phyloP scores from a whole-genome alignment of 1,284 basidiomycete genomes.

The Pseudozyma sp. region DNA sequence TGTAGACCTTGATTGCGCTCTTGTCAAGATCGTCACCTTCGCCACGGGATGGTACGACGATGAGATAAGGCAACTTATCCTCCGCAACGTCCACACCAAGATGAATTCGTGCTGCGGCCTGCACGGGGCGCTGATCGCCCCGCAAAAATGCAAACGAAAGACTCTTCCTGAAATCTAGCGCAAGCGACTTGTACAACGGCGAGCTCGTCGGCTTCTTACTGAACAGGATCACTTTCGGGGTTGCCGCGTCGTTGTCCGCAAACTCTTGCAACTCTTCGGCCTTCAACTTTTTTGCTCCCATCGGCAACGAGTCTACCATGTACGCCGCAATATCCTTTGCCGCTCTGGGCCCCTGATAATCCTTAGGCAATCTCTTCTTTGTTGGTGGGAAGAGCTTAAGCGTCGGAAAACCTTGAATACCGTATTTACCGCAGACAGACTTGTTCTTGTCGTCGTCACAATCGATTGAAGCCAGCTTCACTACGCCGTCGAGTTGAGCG shows the following conservation, averaged over 20 bases:
- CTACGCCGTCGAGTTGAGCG: slow-evolving; percentile 79
- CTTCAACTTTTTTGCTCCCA: slow-evolving; percentile 75
- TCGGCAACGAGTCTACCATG: slow-evolving; percentile 80
- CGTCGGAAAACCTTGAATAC: slow-evolving; percentile 92
- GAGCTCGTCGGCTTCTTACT: slow-evolving; percentile 61
- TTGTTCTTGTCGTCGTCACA: slow-evolving; percentile 89
- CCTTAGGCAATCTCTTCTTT: slow-evolving; percentile 75
- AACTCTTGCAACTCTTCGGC: slow-evolving; percentile 71
- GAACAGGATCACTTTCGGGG: slow-evolving; percentile 65
- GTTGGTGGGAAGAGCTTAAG: slow-evolving; percentile 74
- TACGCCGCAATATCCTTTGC: slow-evolving; percentile 81
- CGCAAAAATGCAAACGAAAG: slow-evolving; percentile 61
- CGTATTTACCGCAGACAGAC: slow-evolving; percentile 82
- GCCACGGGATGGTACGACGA: slow-evolving; percentile 46
- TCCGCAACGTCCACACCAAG: slow-evolving; percentile 57
- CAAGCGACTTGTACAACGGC: slow-evolving; percentile 65
- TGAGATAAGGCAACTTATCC: slow-evolving; percentile 54
- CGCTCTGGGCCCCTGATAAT: slow-evolving; percentile 81
- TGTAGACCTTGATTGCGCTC: slow-evolving; percentile 51
- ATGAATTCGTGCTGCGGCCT: slow-evolving; percentile 45
- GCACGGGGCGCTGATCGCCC: slow-evolving; percentile 54
- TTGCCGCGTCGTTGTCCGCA: slow-evolving; percentile 26
- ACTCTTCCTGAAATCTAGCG: slow-evolving; percentile 62
- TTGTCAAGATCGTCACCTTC: slow-evolving; percentile 39
- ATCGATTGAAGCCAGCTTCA: slow-evolving; percentile 89